Base-by-base conservation (phyloP, 164 flowering plant genomes). In the Akebia trifoliata region DNA sequence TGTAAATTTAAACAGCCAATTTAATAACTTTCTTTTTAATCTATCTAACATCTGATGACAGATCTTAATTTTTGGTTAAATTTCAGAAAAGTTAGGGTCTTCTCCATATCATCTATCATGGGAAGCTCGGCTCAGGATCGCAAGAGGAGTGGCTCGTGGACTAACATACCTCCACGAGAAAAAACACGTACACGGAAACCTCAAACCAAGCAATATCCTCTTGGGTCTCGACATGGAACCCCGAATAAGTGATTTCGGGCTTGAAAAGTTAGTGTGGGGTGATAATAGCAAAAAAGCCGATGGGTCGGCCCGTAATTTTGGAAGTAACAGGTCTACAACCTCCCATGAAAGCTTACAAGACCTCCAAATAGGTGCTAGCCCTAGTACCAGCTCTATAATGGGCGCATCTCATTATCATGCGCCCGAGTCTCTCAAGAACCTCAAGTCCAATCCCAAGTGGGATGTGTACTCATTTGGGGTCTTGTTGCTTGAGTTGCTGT, bases 131-230 rank as follows among this genome's bases (percentile, higher is more conserved):
- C 82, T 94, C 39, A 83, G 62, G 81, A 83, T 94, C 62, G 96
- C 89, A 10, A 83, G 71, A 72, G 99, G 99, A 0, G 77, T 88
- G 46, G 99, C 96, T 3, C 78, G 91, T 32, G 99, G 95, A 52
- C 77, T 94, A 11, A 38, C 73, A 4, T 86, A 81, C 71, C 84
- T 93, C 50, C 99, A 93, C 59, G 99, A 93, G 59, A 90, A 83
- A 83, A 94, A 85, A 68, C 87, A 86, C 50, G 99, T 90, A 22
- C 99, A 94, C 42, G 99, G 95, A 2, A 90, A 94, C 64, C 68
- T 94, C 17, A 94, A 88, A 75, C 96, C 97, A 30, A 80, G 78
- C 62, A 94, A 90, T 73, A 79, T 94, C 38, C 76, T 94, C 0
- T 59, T 94, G 65, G 93, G 90, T 40, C 9, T 38, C 5, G 87